A percentile compares a stretch with the other conserved stretches of the same genome.
These are phyloP conservation scores for Cercospora brassicicola DNA, from an alignment of 2,329 filamentous ascomycete species.

Conservation along the genomic window DNA sequence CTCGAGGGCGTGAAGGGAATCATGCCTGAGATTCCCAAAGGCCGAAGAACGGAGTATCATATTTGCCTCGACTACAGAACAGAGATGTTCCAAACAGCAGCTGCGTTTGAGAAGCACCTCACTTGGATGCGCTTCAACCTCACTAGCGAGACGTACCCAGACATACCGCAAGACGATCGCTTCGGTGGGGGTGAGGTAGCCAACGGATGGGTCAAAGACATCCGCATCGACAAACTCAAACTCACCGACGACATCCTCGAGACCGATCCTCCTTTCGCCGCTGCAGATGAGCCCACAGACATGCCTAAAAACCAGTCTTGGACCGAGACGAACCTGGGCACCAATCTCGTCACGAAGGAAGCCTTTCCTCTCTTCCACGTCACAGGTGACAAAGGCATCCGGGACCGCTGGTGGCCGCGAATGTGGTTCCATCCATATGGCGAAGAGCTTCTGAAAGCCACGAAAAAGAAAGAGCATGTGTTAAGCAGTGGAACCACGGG, in stretches of 20 bases:
- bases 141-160: slow-evolving; percentile 11
- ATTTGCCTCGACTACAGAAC: slow-evolving; percentile 31
- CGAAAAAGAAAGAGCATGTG: slow-evolving; percentile 15
- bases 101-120: slow-evolving; percentile 25
- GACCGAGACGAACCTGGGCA: slow-evolving; percentile 26
- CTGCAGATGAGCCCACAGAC: not conserved
- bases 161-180: not conserved
- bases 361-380: slow-evolving; percentile 28
- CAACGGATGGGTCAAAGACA: not conserved
- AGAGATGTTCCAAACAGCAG: slow-evolving; percentile 29
- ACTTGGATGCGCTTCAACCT: slow-evolving; percentile 31
- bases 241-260: slow-evolving; percentile 19
- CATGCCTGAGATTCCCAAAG: slow-evolving; percentile 21
- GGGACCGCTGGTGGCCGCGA: slow-evolving; percentile 28
- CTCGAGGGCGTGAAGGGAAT: slow-evolving; percentile 8
- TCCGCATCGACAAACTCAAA: slow-evolving; percentile 22
- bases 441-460: slow-evolving; percentile 20
- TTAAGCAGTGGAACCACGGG: slow-evolving; percentile 6
- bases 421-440: slow-evolving; percentile 32
- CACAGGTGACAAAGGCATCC: slow-evolving; percentile 27
- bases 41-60: slow-evolving; percentile 27
- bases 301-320: slow-evolving; percentile 20
- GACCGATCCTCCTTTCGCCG: slow-evolving; percentile 20
- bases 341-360: slow-evolving; percentile 24
- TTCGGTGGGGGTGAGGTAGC: slow-evolving; percentile 6